phyloP scores from a whole-genome alignment of 2,329 filamentous ascomycete species.

The Curvularia hawaiiensis region DNA sequence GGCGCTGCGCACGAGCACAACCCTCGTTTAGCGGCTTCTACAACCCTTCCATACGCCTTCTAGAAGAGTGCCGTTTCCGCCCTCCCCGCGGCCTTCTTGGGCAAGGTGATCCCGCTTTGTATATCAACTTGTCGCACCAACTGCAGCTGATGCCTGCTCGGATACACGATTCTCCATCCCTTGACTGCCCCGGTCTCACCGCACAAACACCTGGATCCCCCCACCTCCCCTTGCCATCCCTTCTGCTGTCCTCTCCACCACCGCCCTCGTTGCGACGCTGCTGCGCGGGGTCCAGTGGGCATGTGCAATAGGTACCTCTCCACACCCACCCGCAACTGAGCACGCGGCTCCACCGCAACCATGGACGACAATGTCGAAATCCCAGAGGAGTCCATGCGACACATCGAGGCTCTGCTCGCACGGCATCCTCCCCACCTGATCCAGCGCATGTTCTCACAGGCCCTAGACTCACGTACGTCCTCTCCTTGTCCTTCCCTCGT shows the following conservation, averaged over 20 bases:
- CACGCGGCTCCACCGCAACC: slow-evolving; percentile 21
- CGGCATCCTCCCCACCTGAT: slow-evolving; percentile 45
- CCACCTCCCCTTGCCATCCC: slow-evolving; percentile 24
- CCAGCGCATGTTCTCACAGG: slow-evolving; percentile 46
- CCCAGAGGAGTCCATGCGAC: slow-evolving; percentile 46
- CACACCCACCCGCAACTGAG: slow-evolving; percentile 8
- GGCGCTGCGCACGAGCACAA: slow-evolving; percentile 38
- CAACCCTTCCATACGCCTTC: slow-evolving; percentile 43
- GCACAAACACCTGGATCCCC: slow-evolving; percentile 27
- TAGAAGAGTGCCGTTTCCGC: slow-evolving; percentile 45
- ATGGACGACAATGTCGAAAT: slow-evolving; percentile 46
- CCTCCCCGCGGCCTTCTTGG: slow-evolving; percentile 39
- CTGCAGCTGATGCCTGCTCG: slow-evolving; percentile 38
- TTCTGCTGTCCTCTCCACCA: slow-evolving; percentile 7
- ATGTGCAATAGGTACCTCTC: slow-evolving; percentile 23
- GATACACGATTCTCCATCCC: slow-evolving; percentile 43
- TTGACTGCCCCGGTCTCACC: slow-evolving; percentile 29
- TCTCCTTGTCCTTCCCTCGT: neutral
- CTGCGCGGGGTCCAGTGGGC: slow-evolving; percentile 21
- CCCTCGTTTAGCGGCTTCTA: slow-evolving; percentile 39
- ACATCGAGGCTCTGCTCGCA: slow-evolving; percentile 44
- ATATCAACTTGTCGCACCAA: slow-evolving; percentile 46
- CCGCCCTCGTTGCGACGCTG: slow-evolving; percentile 11
- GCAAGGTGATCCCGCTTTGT: slow-evolving; percentile 40
- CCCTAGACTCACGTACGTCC: slow-evolving; percentile 43